Evolutionary conservation across 1,139 yeast species (phyloP).

Genomic region (Suhomyces coccinellae): DNA sequence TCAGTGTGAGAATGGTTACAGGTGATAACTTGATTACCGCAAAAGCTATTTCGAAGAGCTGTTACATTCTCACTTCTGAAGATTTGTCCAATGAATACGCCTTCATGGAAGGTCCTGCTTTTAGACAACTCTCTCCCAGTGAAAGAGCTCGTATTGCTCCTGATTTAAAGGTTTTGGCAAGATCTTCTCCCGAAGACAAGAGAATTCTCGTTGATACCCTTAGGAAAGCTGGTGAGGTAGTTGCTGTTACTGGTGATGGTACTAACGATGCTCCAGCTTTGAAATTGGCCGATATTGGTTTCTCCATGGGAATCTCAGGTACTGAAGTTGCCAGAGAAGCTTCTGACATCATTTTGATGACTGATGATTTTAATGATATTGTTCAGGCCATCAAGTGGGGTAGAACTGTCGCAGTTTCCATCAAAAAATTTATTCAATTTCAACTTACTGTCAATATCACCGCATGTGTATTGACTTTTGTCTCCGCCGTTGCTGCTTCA

Average conservation of each 20-base stretch:
- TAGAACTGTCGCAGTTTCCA: slow-evolving; percentile 91
- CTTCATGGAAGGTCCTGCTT: slow-evolving; percentile 91
- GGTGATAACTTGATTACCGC: slow-evolving; percentile 94
- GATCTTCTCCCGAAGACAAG: slow-evolving; percentile 96
- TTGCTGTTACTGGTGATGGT: slow-evolving; percentile 99
- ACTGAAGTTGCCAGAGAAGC: slow-evolving; percentile 96
- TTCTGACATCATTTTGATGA: slow-evolving; percentile 90
- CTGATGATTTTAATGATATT: slow-evolving; percentile 92
- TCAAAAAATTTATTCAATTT: slow-evolving; percentile 92
- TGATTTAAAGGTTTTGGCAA: slow-evolving; percentile 76
- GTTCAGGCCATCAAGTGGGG: slow-evolving; percentile 99
- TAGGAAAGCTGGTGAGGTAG: slow-evolving; percentile 82
- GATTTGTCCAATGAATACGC: slow-evolving; percentile 54
- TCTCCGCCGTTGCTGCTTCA: slow-evolving; percentile 83
- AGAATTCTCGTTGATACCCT: slow-evolving; percentile 82
- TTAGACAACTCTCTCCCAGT: slow-evolving; percentile 62
- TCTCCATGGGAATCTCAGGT: slow-evolving; percentile 92
- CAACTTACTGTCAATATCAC: slow-evolving; percentile 95
- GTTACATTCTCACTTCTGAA: slow-evolving; percentile 71
- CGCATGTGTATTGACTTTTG: slow-evolving; percentile 90
- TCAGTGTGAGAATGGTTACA: slow-evolving; percentile 94
- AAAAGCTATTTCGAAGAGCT: slow-evolving; percentile 80
- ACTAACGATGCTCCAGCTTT: slow-evolving; percentile 96
- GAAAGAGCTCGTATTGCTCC: slow-evolving; percentile 68
- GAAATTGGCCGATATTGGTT: slow-evolving; percentile 88